Conservation (phyloP, 2,329 filamentous ascomycete genomes). For the Fusarium sp. region DNA sequence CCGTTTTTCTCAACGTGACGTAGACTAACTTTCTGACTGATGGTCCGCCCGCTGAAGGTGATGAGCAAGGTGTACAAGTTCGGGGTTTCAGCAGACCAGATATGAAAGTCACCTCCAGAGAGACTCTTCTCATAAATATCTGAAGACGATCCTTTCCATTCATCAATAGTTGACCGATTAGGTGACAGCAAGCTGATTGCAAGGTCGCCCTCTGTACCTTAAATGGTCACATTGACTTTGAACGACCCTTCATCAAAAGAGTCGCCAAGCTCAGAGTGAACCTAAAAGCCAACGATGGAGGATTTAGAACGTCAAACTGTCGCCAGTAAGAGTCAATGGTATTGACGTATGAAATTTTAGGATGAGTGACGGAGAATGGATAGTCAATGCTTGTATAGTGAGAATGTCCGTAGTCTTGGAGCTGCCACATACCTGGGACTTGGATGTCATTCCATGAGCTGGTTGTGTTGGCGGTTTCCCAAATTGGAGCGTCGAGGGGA, state of each 20-base stretch:
- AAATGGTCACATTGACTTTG: conserved; percentile 57
- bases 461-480: conserved; percentile 1
- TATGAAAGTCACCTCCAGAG: conserved; percentile 59
- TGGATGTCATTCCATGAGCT: conserved; percentile 52
- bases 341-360: conserved; percentile 70
- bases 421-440: conserved; percentile 77
- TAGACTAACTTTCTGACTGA: conserved; percentile 70
- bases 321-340: conserved; percentile 71
- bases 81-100: conserved; percentile 77
- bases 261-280: conserved; percentile 67
- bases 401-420: conserved; percentile 71
- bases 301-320: conserved; percentile 63
- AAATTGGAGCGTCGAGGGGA: conserved; percentile 2
- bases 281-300: conserved; percentile 50
- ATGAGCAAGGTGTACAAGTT: conserved; percentile 64
- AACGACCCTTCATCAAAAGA: conserved; percentile 62
- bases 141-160: conserved; percentile 35
- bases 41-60: conserved; percentile 47
- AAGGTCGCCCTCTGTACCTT: conserved; percentile 55
- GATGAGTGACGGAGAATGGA: conserved; percentile 73
- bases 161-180: conserved; percentile 43
- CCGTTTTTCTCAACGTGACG: conserved; percentile 68
- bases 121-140: conserved; percentile 53
- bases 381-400: conserved; percentile 77
- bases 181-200: conserved; percentile 50